Conservation (phyloP, 2,329 filamentous ascomycete species). For the Penicillium polonicum region DNA sequence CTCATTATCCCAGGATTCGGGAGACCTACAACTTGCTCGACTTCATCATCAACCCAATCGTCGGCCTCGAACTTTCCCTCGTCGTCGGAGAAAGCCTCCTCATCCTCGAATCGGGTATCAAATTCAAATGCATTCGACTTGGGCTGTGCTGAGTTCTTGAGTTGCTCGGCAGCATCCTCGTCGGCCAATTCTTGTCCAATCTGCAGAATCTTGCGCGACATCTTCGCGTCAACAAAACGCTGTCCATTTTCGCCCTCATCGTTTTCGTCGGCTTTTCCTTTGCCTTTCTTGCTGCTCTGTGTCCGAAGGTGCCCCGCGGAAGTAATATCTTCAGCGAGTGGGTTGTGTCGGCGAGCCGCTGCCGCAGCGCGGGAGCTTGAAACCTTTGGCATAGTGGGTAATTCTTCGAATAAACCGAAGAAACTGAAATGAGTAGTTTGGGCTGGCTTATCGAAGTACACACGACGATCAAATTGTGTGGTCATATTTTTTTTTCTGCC, state of each 20-base stretch:
- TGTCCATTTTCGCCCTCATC: conserved; percentile 62
- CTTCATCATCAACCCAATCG: conserved; percentile 74
- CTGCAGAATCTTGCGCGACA: conserved; percentile 82
- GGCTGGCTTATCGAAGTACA: conserved; percentile 10
- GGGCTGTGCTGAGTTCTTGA: conserved; percentile 41
- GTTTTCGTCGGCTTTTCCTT: conserved; percentile 55
- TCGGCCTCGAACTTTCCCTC: conserved; percentile 58
- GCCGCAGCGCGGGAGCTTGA: conserved; percentile 57
- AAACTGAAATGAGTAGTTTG: neutral
- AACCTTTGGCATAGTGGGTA: conserved; percentile 72
- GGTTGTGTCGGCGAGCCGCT: conserved; percentile 73
- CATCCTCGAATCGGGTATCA: conserved; percentile 68
- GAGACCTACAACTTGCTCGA: conserved; percentile 45
- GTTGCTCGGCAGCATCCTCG: conserved; percentile 64
- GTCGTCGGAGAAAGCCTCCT: conserved; percentile 48
- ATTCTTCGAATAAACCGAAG: neutral
- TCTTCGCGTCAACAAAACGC: conserved; percentile 79
- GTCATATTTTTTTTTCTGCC: conserved; percentile 40
- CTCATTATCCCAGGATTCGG: neutral
- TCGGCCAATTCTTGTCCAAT: conserved; percentile 86
- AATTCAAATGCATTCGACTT: conserved; percentile 72
- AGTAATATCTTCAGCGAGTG: conserved; percentile 82
- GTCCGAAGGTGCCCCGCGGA: conserved; percentile 69
- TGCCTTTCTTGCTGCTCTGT: conserved; percentile 69
- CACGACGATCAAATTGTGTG: conserved; percentile 37